A percentile compares a stretch with the other conserved stretches of the same genome.
Conservation (phyloP, 2,329 filamentous ascomycete genomes). For the Epichloe amarillans region DNA sequence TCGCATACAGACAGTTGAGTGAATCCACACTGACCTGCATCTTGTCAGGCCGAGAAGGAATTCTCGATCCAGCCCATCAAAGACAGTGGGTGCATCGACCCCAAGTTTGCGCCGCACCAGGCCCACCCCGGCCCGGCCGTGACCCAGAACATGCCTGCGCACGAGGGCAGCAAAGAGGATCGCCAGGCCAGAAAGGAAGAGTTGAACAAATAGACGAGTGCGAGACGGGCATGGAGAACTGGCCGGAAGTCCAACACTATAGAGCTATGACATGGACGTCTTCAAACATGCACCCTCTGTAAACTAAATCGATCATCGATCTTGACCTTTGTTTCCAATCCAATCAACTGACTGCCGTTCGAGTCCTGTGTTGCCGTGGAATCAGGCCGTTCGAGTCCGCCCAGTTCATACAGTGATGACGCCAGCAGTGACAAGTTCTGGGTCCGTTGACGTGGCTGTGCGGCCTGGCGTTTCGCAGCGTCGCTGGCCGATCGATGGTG, state of each 20-base stretch:
- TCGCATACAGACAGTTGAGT: not conserved
- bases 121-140: constrained; percentile 46
- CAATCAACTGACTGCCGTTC: not conserved
- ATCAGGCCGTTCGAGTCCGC: no score
- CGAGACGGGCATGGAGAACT: not conserved
- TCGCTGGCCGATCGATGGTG: not conserved
- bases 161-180: constrained; percentile 56
- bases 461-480: not conserved
- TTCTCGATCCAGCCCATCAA: constrained; percentile 33
- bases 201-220: constrained; percentile 41
- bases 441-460: not conserved
- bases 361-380: no score
- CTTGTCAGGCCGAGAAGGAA: constrained; percentile 25
- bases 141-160: constrained; percentile 36
- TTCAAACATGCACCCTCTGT: not conserved
- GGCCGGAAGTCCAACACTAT: no score
- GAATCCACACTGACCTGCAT: not conserved
- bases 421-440: not conserved
- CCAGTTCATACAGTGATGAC: not conserved
- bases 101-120: constrained; percentile 36
- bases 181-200: constrained; percentile 49
- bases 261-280: not conserved
- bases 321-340: not conserved
- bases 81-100: constrained; percentile 27
- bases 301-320: not conserved